A percentile compares a stretch with the other conserved stretches of the same genome.
Conservation (phyloP, 2,329 filamentous ascomycete genomes). For the Pseudodiploospora longispora region DNA sequence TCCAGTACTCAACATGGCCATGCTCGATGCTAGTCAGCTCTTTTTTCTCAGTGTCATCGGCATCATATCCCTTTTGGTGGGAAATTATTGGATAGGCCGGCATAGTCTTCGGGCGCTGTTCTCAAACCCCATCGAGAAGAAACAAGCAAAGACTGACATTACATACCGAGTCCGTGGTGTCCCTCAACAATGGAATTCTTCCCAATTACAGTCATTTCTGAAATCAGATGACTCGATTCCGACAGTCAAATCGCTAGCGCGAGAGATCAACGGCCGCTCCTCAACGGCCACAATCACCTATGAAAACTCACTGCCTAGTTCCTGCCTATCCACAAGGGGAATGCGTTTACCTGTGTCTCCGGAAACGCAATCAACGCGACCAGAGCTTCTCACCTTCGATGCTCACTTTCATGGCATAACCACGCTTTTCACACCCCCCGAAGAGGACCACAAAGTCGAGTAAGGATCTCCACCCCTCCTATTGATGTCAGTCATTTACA, state of each 20-base stretch:
- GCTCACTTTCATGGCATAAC: slow-evolving; percentile 5
- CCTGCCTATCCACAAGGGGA: background rate
- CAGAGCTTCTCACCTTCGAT: background rate
- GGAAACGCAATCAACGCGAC: background rate
- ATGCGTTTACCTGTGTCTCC: background rate
- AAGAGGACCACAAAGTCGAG: slow-evolving; percentile 3
- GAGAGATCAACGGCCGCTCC: background rate
- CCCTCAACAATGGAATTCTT: background rate
- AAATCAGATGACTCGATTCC: background rate
- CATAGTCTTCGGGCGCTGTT: background rate
- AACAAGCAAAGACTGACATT: background rate
- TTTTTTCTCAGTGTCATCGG: background rate
- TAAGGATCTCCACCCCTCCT: background rate
- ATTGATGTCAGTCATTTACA: background rate
- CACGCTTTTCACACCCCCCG: slow-evolving; percentile 1
- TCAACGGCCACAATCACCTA: background rate
- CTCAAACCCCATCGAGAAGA: background rate
- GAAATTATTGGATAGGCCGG: background rate
- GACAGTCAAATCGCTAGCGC: background rate
- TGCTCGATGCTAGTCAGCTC: background rate
- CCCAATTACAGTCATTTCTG: background rate
- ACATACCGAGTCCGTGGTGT: slow-evolving; percentile 1
- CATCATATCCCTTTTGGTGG: background rate
- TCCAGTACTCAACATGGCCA: background rate
- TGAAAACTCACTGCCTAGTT: background rate